phyloP scores from a whole-genome alignment of 495 filamentous ascomycete species.

The Gamarada debralockiae region DNA sequence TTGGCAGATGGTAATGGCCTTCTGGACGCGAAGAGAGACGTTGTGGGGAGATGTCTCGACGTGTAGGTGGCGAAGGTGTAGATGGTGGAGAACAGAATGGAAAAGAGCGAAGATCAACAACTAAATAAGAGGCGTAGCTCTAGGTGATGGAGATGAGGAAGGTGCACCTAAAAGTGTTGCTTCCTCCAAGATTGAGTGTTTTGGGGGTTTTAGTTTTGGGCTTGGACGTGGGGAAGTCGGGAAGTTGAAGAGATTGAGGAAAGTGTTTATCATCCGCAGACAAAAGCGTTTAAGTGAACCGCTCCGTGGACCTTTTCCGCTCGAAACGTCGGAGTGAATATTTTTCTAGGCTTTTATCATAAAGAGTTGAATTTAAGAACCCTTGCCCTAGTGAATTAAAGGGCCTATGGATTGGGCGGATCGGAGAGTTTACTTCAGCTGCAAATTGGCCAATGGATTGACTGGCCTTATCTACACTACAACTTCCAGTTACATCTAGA shows the following conservation, averaged over 20 bases:
- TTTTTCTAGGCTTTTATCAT: neutral
- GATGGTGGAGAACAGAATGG: conserved; percentile 10
- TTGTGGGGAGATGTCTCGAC: conserved; percentile 1
- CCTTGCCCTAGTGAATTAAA: too few relatives aligned
- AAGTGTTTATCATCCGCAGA: neutral
- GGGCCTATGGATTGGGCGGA: too few relatives aligned
- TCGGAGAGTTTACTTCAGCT: too few relatives aligned
- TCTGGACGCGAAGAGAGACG: neutral
- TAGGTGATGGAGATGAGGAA: conserved; percentile 16
- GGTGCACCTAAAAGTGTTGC: conserved; percentile 6
- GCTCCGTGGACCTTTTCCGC: neutral
- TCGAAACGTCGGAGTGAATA: too few relatives aligned
- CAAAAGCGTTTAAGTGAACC: conserved; percentile 5
- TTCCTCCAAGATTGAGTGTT: conserved; percentile 2
- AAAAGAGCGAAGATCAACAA: conserved; percentile 17
- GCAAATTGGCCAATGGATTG: too few relatives aligned
- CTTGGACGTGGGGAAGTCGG: neutral
- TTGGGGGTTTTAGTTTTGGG: neutral
- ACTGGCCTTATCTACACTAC: too few relatives aligned
- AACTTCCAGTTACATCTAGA: too few relatives aligned
- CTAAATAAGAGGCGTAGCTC: conserved; percentile 24
- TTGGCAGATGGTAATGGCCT: conserved; percentile 9
- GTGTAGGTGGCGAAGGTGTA: conserved; percentile 6
- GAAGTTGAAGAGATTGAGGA: neutral
- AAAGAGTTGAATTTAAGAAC: too few relatives aligned